Evolutionary conservation across 805 yeast species (phyloP).

Genomic region (Starmerella bombi): DNA sequence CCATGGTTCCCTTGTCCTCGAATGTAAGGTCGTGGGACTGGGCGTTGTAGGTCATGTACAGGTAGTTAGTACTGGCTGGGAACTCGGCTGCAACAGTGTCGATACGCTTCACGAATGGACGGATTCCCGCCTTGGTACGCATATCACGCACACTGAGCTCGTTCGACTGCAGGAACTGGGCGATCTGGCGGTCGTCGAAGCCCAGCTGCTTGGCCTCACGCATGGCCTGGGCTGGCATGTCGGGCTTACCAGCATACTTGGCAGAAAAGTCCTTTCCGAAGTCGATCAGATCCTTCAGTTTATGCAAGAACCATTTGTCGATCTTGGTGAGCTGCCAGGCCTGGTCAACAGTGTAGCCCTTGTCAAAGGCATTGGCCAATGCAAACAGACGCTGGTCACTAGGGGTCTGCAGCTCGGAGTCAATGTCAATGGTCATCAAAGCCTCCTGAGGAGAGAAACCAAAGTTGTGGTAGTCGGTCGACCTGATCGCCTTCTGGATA

Average conservation of each 20-base stretch:
- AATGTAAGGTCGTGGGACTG: conserved; percentile 75
- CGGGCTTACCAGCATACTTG: conserved; percentile 22
- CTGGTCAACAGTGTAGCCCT: conserved; percentile 76
- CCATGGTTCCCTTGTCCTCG: conserved; percentile 88
- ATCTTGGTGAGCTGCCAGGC: conserved; percentile 87
- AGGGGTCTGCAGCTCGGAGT: conserved; percentile 85
- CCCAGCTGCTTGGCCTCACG: conserved; percentile 88
- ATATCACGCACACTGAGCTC: conserved; percentile 85
- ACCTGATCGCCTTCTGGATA: conserved; percentile 85
- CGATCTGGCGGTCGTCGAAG: conserved; percentile 92
- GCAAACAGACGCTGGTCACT: conserved; percentile 96
- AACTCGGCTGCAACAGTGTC: conserved; percentile 99
- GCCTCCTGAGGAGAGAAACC: conserved; percentile 66
- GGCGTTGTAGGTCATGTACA: conserved; percentile 90
- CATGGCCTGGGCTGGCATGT: conserved; percentile 52
- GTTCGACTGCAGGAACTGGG: conserved; percentile 72
- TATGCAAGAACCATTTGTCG: conserved; percentile 91
- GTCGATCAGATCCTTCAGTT: conserved; percentile 79
- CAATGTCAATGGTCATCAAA: conserved; percentile 82
- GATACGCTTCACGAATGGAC: conserved; percentile 90
- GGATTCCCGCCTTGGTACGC: conserved; percentile 73
- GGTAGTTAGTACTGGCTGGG: conserved; percentile 90
- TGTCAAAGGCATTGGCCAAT: conserved; percentile 90
- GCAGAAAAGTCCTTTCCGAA: conserved; percentile 28
- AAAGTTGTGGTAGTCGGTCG: conserved; percentile 87